A percentile compares a stretch with the other conserved stretches of the same genome.
Evolutionary conservation across 2,329 filamentous ascomycete species (phyloP).

Genomic region (Didymella pinodella): DNA sequence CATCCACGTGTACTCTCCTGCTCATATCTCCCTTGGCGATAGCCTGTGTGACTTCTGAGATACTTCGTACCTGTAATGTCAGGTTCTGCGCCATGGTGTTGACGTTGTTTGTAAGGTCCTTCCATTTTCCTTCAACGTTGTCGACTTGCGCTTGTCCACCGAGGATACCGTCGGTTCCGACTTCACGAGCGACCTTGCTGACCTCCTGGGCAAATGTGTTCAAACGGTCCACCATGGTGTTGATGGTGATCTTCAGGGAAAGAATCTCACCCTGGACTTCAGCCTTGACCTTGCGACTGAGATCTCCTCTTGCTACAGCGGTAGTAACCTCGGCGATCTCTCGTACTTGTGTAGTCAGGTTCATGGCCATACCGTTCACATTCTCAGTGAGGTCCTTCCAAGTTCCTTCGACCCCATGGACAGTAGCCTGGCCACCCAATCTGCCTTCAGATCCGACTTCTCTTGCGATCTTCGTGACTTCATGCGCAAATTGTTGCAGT

Average conservation of each 20-base stretch:
- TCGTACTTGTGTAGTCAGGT: constrained; percentile 60
- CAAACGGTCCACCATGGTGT: constrained; percentile 71
- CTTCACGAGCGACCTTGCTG: constrained; percentile 70
- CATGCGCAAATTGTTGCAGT: constrained; percentile 61
- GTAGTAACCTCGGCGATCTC: constrained; percentile 63
- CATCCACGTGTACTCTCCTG: constrained; percentile 93
- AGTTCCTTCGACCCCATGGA: constrained; percentile 61
- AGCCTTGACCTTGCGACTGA: constrained; percentile 61
- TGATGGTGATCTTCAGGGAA: constrained; percentile 83
- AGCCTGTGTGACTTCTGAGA: constrained; percentile 91
- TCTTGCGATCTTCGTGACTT: constrained; percentile 62
- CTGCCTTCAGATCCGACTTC: constrained; percentile 62
- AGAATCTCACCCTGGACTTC: constrained; percentile 62
- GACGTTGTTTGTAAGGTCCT: constrained; percentile 71
- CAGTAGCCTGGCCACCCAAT: constrained; percentile 61
- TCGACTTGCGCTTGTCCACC: constrained; percentile 70
- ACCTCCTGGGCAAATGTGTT: constrained; percentile 72
- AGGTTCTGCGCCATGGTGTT: constrained; percentile 73
- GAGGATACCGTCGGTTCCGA: constrained; percentile 70
- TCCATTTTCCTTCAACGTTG: constrained; percentile 72
- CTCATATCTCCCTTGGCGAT: constrained; percentile 96
- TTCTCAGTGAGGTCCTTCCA: constrained; percentile 64
- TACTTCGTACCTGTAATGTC: constrained; percentile 79
- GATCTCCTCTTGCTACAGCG: constrained; percentile 60
- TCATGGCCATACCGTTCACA: constrained; percentile 63